Evolutionary conservation across 257 asterid species (phyloP).

Genomic region (Solanum chmielewskii): DNA sequence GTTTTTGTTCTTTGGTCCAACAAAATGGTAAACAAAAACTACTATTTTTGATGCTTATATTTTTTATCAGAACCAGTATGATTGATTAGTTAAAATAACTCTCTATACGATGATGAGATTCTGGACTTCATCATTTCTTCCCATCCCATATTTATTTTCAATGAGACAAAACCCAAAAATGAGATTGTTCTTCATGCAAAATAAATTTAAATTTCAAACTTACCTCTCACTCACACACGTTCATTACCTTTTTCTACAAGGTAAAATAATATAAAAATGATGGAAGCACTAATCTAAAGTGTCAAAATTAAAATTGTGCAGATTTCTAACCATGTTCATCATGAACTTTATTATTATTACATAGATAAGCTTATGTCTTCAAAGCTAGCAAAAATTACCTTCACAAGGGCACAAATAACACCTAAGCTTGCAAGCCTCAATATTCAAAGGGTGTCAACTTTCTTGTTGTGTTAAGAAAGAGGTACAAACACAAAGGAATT

Average conservation of each 20-base stretch:
- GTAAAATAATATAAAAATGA: not conserved
- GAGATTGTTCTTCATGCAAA: not conserved
- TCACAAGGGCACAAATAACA: no score
- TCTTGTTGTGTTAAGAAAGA: slow-evolving; percentile 3
- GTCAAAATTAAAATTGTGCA: not conserved
- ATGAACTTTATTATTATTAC: no score
- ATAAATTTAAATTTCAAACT: not conserved
- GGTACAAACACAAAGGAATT: slow-evolving; percentile 13
- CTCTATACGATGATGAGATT: no score
- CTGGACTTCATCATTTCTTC: not conserved
- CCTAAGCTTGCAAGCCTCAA: no score
- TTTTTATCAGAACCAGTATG: no score
- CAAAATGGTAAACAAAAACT: no score
- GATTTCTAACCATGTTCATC: not conserved
- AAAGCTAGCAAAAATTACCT: not conserved
- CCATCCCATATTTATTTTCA: not conserved
- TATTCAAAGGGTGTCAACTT: no score
- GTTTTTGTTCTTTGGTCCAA: not conserved
- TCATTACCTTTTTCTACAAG: not conserved
- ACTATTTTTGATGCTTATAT: no score
- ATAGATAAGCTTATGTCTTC: not conserved
- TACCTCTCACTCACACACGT: not conserved
- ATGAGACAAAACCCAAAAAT: not conserved
- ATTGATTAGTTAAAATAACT: no score
- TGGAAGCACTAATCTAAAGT: not conserved